Evolutionary conservation across 2,329 filamentous ascomycete genomes (phyloP).

Genomic region (Cladosporium halotolerans): DNA sequence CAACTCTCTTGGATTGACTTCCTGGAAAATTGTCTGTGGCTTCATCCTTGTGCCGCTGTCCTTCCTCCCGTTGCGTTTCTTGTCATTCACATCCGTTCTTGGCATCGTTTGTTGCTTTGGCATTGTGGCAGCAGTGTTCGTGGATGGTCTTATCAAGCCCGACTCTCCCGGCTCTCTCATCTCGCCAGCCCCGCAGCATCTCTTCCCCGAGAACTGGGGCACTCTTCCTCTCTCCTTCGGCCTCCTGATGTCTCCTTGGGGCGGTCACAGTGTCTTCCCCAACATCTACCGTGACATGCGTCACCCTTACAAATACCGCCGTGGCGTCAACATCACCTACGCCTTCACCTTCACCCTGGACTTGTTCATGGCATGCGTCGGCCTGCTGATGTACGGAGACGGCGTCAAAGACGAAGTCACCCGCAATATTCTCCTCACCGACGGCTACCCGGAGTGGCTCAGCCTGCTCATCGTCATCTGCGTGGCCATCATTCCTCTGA

Average conservation of each 20-base stretch:
- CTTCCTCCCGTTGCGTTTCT: conserved; percentile 72
- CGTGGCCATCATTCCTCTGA: conserved; percentile 87
- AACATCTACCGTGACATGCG: conserved; percentile 76
- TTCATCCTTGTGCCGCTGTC: conserved; percentile 72
- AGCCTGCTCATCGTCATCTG: conserved; percentile 78
- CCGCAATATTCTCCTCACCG: conserved; percentile 71
- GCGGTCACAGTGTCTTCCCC: conserved; percentile 70
- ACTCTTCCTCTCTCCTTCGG: conserved; percentile 84
- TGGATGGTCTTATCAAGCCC: conserved; percentile 81
- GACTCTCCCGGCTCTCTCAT: conserved; percentile 74
- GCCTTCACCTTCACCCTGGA: conserved; percentile 79
- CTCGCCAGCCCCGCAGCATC: conserved; percentile 69
- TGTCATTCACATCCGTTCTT: conserved; percentile 86
- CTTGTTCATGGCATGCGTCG: conserved; percentile 71
- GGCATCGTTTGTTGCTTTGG: conserved; percentile 86
- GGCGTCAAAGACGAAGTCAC: conserved; percentile 84
- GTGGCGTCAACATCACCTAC: conserved; percentile 73
- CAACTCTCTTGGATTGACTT: conserved; percentile 52
- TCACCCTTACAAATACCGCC: conserved; percentile 73
- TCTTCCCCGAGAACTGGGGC: conserved; percentile 80
- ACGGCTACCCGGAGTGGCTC: conserved; percentile 66
- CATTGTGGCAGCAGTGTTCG: conserved; percentile 76
- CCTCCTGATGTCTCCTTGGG: conserved; percentile 77
- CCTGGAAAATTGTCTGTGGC: conserved; percentile 84
- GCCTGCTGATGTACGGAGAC: conserved; percentile 92